These are phyloP conservation scores for Wickerhamiella siamensis DNA, from an alignment of 805 yeast species.

Conservation along the genomic window DNA sequence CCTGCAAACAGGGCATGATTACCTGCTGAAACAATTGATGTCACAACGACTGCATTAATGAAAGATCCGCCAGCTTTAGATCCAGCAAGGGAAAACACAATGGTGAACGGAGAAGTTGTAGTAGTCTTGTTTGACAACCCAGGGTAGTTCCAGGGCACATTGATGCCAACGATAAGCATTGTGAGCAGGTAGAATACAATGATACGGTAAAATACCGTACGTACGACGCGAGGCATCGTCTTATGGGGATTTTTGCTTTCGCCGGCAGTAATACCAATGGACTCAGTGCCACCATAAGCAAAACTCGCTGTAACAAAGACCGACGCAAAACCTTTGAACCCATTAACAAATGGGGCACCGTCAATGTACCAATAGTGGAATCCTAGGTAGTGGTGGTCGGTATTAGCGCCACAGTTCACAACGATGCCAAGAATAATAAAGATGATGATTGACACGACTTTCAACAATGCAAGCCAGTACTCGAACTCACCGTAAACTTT, in stretches of 20 bases:
- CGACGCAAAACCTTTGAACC: constrained; percentile 32
- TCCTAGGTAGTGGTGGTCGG: constrained; percentile 34
- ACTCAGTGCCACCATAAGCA: constrained; percentile 44
- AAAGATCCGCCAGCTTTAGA: constrained; percentile 35
- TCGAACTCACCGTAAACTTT: constrained; percentile 42
- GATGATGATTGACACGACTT: constrained; percentile 50
- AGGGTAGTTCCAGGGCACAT: constrained; percentile 43
- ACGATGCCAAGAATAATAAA: constrained; percentile 43
- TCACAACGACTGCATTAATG: constrained; percentile 43
- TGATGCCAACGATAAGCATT: constrained; percentile 42
- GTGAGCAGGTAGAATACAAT: constrained; percentile 38
- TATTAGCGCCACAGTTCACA: constrained; percentile 43
- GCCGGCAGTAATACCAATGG: constrained; percentile 45
- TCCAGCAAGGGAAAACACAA: constrained; percentile 32
- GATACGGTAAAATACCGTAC: constrained; percentile 42
- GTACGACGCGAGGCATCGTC: constrained; percentile 44
- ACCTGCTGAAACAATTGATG: constrained; percentile 51
- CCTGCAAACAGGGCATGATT: constrained; percentile 55
- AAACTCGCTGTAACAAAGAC: constrained; percentile 45
- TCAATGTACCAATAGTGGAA: constrained; percentile 41
- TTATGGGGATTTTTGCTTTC: constrained; percentile 45
- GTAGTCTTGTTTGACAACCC: constrained; percentile 29
- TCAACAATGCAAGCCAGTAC: constrained; percentile 53
- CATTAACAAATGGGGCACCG: constrained; percentile 30
- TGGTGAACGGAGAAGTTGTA: constrained; percentile 33